These are phyloP conservation scores for Guillardia theta DNA, from an alignment of 78 protist species.

Conservation along the genomic window DNA sequence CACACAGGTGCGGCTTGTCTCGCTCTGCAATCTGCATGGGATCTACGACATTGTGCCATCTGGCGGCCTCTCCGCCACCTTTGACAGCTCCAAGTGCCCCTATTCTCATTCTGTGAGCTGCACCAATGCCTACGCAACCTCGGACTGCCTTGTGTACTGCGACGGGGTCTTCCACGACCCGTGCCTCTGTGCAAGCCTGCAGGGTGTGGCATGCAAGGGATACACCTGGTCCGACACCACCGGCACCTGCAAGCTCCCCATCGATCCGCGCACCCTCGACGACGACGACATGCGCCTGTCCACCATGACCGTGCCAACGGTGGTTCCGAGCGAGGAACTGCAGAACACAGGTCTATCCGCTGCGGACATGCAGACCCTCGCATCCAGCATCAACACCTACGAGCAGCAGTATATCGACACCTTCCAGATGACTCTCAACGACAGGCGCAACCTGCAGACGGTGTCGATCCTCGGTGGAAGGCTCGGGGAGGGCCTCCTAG, in stretches of 20 bases:
- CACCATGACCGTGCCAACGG: no score
- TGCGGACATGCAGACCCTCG: background rate
- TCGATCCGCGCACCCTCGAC: background rate
- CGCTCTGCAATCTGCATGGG: no score
- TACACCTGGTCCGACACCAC: background rate
- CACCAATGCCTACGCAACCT: background rate
- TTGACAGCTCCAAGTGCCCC: no score
- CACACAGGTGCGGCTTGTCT: no score
- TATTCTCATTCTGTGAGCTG: no score
- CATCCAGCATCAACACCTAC: background rate
- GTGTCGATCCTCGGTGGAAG: background rate
- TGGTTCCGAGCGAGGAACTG: no score
- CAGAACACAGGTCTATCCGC: no score
- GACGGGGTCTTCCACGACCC: background rate
- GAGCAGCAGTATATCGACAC: no score
- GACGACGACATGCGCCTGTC: no score
- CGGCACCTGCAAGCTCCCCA: background rate
- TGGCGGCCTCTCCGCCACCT: no score
- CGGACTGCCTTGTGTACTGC: background rate
- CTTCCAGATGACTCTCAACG: background rate
- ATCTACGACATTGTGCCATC: no score
- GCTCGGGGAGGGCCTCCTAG: no score
- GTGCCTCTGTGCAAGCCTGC: background rate
- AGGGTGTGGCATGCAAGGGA: background rate
- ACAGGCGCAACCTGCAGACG: background rate